Percentiles rank a stretch among this genome's conserved stretches.
phyloP scores from a whole-genome alignment of 1,284 basidiomycete genomes.

The Moesziomyces aphidis region DNA sequence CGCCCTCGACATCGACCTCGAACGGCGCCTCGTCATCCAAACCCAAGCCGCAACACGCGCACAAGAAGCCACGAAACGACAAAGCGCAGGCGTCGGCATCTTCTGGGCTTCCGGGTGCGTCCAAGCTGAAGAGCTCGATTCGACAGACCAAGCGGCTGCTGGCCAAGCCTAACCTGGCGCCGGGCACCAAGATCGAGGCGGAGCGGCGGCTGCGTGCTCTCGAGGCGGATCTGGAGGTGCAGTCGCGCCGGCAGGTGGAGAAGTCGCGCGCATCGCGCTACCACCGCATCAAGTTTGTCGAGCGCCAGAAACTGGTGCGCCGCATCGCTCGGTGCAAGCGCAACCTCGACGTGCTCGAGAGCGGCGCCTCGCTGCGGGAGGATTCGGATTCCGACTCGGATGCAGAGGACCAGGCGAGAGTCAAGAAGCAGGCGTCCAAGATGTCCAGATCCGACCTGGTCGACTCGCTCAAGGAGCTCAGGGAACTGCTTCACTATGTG shows the following conservation, averaged over 20 bases:
- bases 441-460: conserved; percentile 23
- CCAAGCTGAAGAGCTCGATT: conserved; percentile 53
- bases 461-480: conserved; percentile 15
- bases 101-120: conserved; percentile 29
- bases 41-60: conserved; percentile 10
- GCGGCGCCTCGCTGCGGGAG: conserved; percentile 6
- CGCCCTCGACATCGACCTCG: conserved; percentile 5
- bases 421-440: conserved; percentile 23
- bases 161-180: conserved; percentile 48
- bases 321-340: conserved; percentile 34
- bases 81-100: conserved; percentile 14
- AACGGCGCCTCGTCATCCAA: conserved; percentile 11
- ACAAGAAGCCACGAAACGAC: conserved; percentile 32
- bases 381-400: conserved; percentile 27
- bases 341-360: conserved; percentile 11
- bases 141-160: conserved; percentile 57
- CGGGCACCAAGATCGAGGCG: conserved; percentile 54
- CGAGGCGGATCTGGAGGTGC: conserved; percentile 41
- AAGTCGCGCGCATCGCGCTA: conserved; percentile 39
- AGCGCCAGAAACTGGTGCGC: conserved; percentile 40
- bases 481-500: conserved; percentile 42
- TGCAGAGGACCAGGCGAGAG: conserved; percentile 12
- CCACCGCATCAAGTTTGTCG: conserved; percentile 56
- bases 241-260: conserved; percentile 32
- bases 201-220: conserved; percentile 51